Percentiles rank a stretch among this genome's conserved stretches.
Evolutionary conservation across 768 basidiomycete species (phyloP).

Genomic region (Leccinum broughii): DNA sequence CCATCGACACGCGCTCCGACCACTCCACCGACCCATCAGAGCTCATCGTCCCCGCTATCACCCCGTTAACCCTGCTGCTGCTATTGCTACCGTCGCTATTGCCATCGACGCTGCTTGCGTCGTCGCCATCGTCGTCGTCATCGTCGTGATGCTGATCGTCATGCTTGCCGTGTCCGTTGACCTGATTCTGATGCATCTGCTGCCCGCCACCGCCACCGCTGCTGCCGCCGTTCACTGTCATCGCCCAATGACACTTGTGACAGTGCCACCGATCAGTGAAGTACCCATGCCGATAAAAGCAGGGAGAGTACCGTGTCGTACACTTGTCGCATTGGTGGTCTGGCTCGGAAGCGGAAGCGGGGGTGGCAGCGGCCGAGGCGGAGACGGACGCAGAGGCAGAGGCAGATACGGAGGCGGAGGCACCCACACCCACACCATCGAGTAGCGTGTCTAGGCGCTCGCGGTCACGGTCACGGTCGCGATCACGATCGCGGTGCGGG

Average conservation of each 20-base stretch:
- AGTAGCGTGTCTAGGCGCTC: background rate
- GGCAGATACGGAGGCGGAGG: background rate
- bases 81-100: background rate
- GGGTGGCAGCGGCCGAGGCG: background rate
- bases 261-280: conserved; percentile 36
- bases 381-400: background rate
- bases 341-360: conserved; percentile 12
- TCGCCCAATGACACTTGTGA: conserved; percentile 45
- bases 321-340: conserved; percentile 58
- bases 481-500: conserved; percentile 33
- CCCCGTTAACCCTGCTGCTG: background rate
- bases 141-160: background rate
- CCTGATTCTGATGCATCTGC: background rate
- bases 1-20: conserved; percentile 16
- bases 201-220: background rate
- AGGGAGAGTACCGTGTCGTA: conserved; percentile 69
- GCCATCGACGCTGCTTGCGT: background rate
- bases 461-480: background rate
- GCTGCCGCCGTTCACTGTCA: conserved; percentile 8
- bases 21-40: conserved; percentile 10
- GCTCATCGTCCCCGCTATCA: background rate
- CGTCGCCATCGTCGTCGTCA: background rate
- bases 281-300: conserved; percentile 56
- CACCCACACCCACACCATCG: background rate
- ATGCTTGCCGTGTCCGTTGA: background rate